These are phyloP conservation scores for Sporobolomyces phaffii DNA, from an alignment of 768 basidiomycete genomes.

Conservation along the genomic window DNA sequence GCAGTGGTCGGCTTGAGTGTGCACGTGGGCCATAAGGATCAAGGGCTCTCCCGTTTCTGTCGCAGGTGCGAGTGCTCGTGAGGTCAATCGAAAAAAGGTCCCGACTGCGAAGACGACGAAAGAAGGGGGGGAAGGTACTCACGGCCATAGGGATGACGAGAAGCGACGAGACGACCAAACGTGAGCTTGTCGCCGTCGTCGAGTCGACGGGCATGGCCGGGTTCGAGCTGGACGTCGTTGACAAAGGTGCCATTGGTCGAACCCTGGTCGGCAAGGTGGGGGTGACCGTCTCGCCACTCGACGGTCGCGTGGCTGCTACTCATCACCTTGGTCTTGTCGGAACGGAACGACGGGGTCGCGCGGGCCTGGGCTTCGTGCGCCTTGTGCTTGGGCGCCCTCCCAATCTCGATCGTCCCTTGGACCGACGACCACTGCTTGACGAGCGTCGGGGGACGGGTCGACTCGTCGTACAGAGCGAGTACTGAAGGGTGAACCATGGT, in stretches of 20 bases:
- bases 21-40: not conserved
- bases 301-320: not conserved
- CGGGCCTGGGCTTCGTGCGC: not conserved
- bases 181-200: not conserved
- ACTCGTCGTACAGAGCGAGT: not conserved
- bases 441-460: not conserved
- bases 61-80: no score
- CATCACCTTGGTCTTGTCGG: slow-evolving; percentile 24
- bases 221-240: not conserved
- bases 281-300: not conserved
- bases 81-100: no score
- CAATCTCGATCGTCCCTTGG: not conserved
- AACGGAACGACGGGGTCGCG: slow-evolving; percentile 6
- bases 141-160: not conserved
- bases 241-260: slow-evolving; percentile 19
- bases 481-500: not conserved
- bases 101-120: not conserved
- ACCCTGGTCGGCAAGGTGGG: not conserved
- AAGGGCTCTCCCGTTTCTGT: slow-evolving; percentile 16
- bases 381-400: not conserved
- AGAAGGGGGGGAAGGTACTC: not conserved
- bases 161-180: slow-evolving; percentile 10
- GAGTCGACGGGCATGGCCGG: not conserved
- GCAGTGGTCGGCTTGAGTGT: not conserved
- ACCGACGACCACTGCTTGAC: slow-evolving; percentile 4